Evolutionary conservation across 139 green algal species (phyloP).

Genomic region (Deuterostichococcus epilithicus): DNA sequence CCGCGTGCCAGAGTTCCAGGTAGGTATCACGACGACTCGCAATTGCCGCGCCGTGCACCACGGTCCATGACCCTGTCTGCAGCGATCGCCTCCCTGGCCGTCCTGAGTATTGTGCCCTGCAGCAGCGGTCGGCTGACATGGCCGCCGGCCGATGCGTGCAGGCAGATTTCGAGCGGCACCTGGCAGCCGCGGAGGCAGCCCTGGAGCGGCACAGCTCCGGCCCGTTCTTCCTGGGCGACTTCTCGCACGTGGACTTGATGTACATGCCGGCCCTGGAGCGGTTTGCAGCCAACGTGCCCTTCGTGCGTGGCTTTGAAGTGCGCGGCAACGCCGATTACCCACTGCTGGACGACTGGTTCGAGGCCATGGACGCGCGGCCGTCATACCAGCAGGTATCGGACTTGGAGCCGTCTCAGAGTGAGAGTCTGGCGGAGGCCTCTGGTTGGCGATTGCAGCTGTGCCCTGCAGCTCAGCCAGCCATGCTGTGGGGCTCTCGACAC

Average conservation of each 20-base stretch:
- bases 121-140: too few relatives aligned
- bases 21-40: too few relatives aligned
- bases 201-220: background rate
- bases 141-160: too few relatives aligned
- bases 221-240: background rate
- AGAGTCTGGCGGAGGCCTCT: too few relatives aligned
- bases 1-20: background rate
- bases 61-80: too few relatives aligned
- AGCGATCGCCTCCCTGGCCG: too few relatives aligned
- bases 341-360: conserved; percentile 9
- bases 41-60: too few relatives aligned
- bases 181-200: background rate
- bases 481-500: too few relatives aligned
- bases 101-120: too few relatives aligned
- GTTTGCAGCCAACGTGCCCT: conserved; percentile 24
- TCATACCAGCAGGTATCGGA: conserved; percentile 17
- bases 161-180: background rate
- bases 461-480: too few relatives aligned
- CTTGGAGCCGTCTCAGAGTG: too few relatives aligned
- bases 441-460: too few relatives aligned
- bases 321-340: conserved; percentile 10
- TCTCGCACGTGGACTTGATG: conserved; percentile 19
- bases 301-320: conserved; percentile 6
- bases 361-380: conserved; percentile 12
- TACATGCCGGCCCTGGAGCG: conserved; percentile 17